Percentiles rank a stretch among this genome's conserved stretches.
Evolutionary conservation across 2,329 filamentous ascomycete species (phyloP).

Genomic region (Aspergillus ochraceoroseus): DNA sequence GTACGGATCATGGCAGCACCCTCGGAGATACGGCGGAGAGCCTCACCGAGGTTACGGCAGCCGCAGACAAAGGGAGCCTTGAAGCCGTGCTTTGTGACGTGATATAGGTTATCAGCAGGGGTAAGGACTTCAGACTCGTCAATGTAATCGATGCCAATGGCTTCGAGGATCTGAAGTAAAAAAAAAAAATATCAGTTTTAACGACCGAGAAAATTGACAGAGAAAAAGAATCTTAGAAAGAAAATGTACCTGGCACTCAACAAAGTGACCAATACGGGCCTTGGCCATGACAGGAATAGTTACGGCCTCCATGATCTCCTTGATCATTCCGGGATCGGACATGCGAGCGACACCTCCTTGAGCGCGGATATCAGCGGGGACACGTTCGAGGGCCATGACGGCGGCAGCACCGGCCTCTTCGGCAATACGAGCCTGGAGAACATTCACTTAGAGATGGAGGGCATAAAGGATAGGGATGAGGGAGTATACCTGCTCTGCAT

Average conservation of each 20-base stretch:
- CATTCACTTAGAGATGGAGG: not conserved
- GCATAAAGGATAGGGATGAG: not conserved
- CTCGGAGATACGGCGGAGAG: conserved; percentile 81
- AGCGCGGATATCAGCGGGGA: conserved; percentile 89
- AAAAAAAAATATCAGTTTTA: not conserved
- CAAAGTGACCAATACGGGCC: conserved; percentile 93
- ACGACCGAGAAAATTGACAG: not conserved
- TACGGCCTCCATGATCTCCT: conserved; percentile 87
- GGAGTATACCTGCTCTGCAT: conserved; percentile 65
- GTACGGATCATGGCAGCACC: conserved; percentile 98
- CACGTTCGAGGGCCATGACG: conserved; percentile 97
- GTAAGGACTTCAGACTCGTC: conserved; percentile 98
- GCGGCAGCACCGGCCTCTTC: conserved; percentile 93
- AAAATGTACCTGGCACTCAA: conserved; percentile 73
- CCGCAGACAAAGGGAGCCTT: conserved; percentile 91
- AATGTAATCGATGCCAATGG: conserved; percentile 93
- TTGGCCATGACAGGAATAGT: conserved; percentile 99
- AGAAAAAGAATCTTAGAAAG: not conserved
- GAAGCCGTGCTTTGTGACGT: conserved; percentile 84
- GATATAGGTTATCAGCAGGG: conserved; percentile 81
- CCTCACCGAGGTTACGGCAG: conserved; percentile 90
- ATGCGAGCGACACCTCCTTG: conserved; percentile 94
- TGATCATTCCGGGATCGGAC: conserved; percentile 92
- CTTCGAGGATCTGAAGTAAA: conserved; percentile 71
- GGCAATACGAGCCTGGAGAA: conserved; percentile 74